phyloP scores from a whole-genome alignment of 2,329 filamentous ascomycete species.

The Fusarium sp. region DNA sequence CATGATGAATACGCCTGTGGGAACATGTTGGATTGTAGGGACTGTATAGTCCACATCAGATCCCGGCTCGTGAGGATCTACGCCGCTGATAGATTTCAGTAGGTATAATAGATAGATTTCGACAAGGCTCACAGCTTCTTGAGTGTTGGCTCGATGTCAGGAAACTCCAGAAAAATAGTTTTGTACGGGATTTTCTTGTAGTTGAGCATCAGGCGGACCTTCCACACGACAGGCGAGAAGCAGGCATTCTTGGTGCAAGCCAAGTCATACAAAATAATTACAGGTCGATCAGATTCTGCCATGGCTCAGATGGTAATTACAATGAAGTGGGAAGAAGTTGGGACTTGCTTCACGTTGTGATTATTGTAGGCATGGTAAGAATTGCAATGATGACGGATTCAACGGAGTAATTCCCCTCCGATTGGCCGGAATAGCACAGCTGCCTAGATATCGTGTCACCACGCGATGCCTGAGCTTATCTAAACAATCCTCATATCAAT shows the following conservation, averaged over 20 bases:
- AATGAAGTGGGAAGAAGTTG: rapidly evolving
- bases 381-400: neutral
- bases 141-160: slow-evolving; percentile 5
- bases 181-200: slow-evolving; percentile 11
- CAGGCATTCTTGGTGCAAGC: slow-evolving; percentile 12
- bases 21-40: slow-evolving; percentile 6
- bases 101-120: rapidly evolving
- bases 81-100: neutral
- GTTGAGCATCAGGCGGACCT: slow-evolving; percentile 18
- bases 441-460: neutral
- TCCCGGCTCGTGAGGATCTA: neutral
- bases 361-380: rapidly evolving
- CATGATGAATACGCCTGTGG: neutral
- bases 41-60: slow-evolving; percentile 3
- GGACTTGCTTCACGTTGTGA: rapidly evolving
- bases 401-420: neutral
- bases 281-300: neutral
- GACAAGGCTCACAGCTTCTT: neutral
- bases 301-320: neutral
- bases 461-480: too few species aligned
- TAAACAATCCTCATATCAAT: neutral
- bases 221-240: slow-evolving; percentile 21
- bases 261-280: slow-evolving; percentile 10
- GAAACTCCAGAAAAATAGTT: slow-evolving; percentile 16
- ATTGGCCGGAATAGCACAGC: rapidly evolving